These are phyloP conservation scores for Diaporthe citriasiana DNA, from an alignment of 2,329 filamentous ascomycete genomes.

Conservation along the genomic window DNA sequence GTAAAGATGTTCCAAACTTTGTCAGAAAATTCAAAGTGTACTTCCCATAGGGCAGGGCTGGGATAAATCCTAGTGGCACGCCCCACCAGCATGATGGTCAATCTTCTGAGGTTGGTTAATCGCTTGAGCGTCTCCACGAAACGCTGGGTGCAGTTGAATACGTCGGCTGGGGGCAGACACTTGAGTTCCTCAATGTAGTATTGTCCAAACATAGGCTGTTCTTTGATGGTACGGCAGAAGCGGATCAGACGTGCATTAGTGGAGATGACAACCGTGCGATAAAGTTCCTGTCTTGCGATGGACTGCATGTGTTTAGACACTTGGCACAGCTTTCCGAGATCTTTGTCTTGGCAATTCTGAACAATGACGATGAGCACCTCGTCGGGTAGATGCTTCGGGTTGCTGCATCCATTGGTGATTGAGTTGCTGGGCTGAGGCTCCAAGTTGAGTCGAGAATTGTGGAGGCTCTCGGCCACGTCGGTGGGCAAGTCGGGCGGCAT, in stretches of 20 bases:
- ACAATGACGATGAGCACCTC: background rate
- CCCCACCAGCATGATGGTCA: background rate
- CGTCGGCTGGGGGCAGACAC: background rate
- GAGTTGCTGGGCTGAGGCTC: too few species aligned
- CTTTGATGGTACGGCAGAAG: background rate
- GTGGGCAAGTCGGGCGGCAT: too few species aligned
- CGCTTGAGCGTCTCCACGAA: background rate
- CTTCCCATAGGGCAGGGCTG: rapidly evolving
- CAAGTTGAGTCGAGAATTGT: background rate
- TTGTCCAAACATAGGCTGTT: background rate
- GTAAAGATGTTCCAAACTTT: background rate
- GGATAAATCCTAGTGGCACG: too few species aligned
- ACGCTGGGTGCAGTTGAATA: too few species aligned
- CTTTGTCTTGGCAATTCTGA: background rate
- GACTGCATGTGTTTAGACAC: background rate
- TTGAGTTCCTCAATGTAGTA: background rate
- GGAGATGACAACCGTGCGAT: background rate
- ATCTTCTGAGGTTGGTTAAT: background rate
- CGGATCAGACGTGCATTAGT: rapidly evolving
- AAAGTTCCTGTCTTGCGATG: background rate
- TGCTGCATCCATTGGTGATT: background rate
- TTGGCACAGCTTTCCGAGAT: background rate
- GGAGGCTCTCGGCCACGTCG: background rate
- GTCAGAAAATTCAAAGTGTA: rapidly evolving
- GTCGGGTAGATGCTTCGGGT: background rate